Evolutionary conservation across 805 yeast species (phyloP), one percentile per base, ranked within the genome.

Genomic region (Yamadazyma endophytica): DNA sequence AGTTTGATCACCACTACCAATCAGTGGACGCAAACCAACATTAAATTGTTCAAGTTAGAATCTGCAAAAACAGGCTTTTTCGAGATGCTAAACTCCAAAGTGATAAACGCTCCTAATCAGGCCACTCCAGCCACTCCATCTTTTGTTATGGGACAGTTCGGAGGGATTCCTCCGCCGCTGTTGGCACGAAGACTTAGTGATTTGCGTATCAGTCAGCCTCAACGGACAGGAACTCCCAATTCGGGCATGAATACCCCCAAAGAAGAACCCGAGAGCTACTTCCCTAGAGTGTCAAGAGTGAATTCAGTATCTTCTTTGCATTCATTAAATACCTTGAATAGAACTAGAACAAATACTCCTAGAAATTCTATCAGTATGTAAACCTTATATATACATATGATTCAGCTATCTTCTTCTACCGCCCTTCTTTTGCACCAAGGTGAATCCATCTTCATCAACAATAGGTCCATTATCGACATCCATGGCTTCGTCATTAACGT

Each of bases 391-490:
- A 19, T 28, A 9, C 32, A 23, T 14, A 32, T 26, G n/a, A n/a
- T n/a, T n/a, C n/a, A n/a, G n/a, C n/a, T 36, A 31, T 29, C 39
- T 35, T 26, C 43, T 32, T 54, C 72, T 70, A 54, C 71, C 69
- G 6, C 47, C 79, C 49, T 76, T 79, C 50, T 75, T 79, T 47
- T 79, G 87, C 3, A 90, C 97, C 39, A 87, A 58, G 46, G 88
- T 92, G 50, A 90, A 90, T 1, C 97, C 98, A 52, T 90, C 97
- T 20, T 90, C 97, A 52, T 90, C 97, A 6, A 90, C 70, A 7
- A 82, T 52, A 2, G 95, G 95, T 8, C 70, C 83, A 13, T 58
- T 58, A 27, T 58, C 61, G 3, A 56, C 44, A 11, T 60, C 62
- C 64, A 62, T 59, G 7, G 40, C 46, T 18, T 48, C 54, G 25